phyloP scores from a whole-genome alignment of 352 stramenopile species.

The Pythium myriotylum region DNA sequence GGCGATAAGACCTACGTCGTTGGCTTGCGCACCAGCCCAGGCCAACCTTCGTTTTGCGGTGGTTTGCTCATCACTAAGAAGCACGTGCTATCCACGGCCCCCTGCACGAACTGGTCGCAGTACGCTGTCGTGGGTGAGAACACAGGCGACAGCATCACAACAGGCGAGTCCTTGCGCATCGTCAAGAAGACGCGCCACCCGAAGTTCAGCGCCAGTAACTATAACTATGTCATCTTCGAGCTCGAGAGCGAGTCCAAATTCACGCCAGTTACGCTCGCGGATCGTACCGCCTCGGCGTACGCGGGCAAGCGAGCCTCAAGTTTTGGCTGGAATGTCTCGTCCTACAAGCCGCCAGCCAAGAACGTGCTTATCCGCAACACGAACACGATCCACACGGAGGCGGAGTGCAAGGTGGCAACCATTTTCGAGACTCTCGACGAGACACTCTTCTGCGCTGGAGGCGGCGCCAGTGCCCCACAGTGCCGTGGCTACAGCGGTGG shows the following conservation, averaged over 20 bases:
- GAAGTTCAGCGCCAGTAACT: too few relatives aligned
- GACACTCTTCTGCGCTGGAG: neutral
- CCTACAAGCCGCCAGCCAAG: neutral
- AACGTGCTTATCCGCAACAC: neutral
- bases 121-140: neutral
- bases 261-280: too few relatives aligned
- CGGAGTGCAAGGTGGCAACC: neutral
- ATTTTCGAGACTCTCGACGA: neutral
- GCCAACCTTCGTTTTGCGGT: neutral
- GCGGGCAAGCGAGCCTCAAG: too few relatives aligned
- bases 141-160: neutral
- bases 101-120: neutral
- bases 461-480: neutral
- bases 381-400: neutral
- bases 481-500: neutral
- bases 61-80: conserved; percentile 6
- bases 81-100: neutral
- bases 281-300: too few relatives aligned
- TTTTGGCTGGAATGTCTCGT: too few relatives aligned
- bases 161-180: neutral
- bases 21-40: too few relatives aligned
- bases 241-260: too few relatives aligned
- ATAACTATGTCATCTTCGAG: neutral
- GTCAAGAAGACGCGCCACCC: conserved; percentile 3
- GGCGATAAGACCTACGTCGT: too few relatives aligned